These are phyloP conservation scores for Tetrahymena borealis DNA, from an alignment of 73 alveolate species.

Conservation along the genomic window DNA sequence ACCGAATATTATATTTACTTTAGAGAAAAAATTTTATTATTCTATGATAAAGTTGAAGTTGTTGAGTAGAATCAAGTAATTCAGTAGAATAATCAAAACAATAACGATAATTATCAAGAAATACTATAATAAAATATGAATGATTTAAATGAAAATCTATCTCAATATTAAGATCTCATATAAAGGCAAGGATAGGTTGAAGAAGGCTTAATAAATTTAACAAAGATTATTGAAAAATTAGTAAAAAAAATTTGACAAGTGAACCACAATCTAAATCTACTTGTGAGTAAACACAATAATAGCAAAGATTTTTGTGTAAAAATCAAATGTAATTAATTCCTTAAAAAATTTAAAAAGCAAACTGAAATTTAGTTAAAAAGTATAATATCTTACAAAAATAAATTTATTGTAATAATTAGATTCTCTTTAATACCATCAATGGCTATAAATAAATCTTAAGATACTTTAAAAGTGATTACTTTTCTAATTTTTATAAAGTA, in stretches of 20 bases:
- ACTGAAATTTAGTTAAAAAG: too few relatives aligned
- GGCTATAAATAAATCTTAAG: too few relatives aligned
- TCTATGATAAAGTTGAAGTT: not conserved
- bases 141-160: not conserved
- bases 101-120: not conserved
- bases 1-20: not conserved
- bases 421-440: too few relatives aligned
- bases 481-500: too few relatives aligned
- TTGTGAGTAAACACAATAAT: too few relatives aligned
- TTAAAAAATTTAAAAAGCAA: too few relatives aligned
- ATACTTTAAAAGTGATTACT: too few relatives aligned
- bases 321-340: too few relatives aligned
- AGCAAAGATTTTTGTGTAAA: too few relatives aligned
- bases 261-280: not conserved
- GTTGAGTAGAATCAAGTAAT: not conserved
- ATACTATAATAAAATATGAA: not conserved
- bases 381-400: too few relatives aligned
- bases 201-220: not conserved
- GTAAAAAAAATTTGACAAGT: not conserved
- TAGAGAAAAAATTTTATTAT: not conserved
- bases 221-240: not conserved
- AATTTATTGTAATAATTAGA: too few relatives aligned
- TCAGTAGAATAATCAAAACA: not conserved
- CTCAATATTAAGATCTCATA: not conserved
- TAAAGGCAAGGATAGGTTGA: not conserved